Conservation (phyloP, 768 basidiomycete genomes). For the Phanerochaete sordida region DNA sequence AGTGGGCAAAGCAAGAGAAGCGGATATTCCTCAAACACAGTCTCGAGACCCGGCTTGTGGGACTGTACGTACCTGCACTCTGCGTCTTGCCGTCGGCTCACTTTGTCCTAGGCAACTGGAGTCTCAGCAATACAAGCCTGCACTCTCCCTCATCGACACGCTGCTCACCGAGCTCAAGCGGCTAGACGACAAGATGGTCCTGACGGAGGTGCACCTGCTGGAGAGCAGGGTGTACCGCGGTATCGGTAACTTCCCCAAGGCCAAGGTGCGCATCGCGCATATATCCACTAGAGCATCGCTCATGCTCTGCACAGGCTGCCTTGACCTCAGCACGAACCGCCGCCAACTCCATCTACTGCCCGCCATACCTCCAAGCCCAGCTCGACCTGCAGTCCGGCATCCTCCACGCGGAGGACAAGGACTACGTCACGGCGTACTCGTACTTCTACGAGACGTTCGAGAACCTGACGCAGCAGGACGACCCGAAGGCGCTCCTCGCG, state of each 20-base stretch:
- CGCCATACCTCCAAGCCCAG: constrained; percentile 58
- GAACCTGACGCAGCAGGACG: constrained; percentile 74
- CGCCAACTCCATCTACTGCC: constrained; percentile 94
- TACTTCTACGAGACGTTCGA: constrained; percentile 99
- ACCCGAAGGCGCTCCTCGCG: constrained; percentile 64
- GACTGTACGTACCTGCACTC: constrained; percentile 44
- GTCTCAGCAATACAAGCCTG: constrained; percentile 68
- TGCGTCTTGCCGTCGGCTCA: background rate
- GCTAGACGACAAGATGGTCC: constrained; percentile 95
- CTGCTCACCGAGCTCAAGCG: constrained; percentile 91
- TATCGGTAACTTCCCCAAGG: constrained; percentile 82
- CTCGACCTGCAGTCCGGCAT: constrained; percentile 74
- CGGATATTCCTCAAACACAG: constrained; percentile 95
- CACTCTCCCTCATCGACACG: constrained; percentile 76
- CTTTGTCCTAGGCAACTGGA: constrained; percentile 60
- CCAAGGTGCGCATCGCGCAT: constrained; percentile 56
- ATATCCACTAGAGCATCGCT: background rate
- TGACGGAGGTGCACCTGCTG: constrained; percentile 94
- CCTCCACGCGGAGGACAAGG: constrained; percentile 95
- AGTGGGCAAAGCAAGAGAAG: constrained; percentile 89
- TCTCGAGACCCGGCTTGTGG: constrained; percentile 83
- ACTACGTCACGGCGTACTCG: constrained; percentile 94
- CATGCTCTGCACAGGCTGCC: constrained; percentile 53
- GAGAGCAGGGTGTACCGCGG: constrained; percentile 91
- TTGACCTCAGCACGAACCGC: constrained; percentile 90